Evolutionary conservation across 192 early-diverging fungal species (phyloP), one percentile per base, ranked within the genome.

Genomic region (Lobosporangium transversale): DNA sequence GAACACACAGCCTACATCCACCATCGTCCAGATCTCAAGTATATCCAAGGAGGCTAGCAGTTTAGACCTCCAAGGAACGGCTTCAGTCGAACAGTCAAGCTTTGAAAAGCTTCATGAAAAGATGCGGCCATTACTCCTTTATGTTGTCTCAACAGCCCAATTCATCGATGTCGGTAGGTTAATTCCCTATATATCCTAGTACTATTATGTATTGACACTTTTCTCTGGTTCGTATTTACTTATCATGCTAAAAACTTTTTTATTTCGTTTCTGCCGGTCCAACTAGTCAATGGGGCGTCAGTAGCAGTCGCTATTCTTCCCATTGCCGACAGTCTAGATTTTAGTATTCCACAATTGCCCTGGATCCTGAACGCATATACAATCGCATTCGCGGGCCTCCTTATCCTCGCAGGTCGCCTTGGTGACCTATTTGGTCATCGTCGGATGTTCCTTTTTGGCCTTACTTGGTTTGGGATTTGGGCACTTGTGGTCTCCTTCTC

Each of bases 381-480:
- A 0, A 73, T 79, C 43, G 53, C 69, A 36, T 80, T 80, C 62
- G 78, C 78, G 1, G 78, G 68, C 17, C 65, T 80, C 45, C 32
- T 80, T 9, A 52, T 80, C n/a, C 48, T 70, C 33, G 58, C 64
- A 0, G 78, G 78, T 17, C 69, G 69, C 11, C 30, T 80, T 3
- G 78, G 78, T 33, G 78, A 80, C 58, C 45, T 80, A 7, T 80
- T 62, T 63, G 78, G 78, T 15, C 69, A 80, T 31, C 78, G 78
- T 17, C 32, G 58, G 9, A 57, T 80, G 15, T 80, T 70, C 54
- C 31, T 73, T 50, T 62, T 56, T 58, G 78, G 78, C 27, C 64
- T 80, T 4, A 42, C 61, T 23, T 58, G 68, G 58, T 80, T 80
- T 52, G 30, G 58, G 1, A 21, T 53, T 3, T 66, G 68, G 51